Evolutionary conservation across 202 grass and related monocot species (phyloP), one percentile per base, ranked within the genome.

Genomic region (Digitaria exilis): DNA sequence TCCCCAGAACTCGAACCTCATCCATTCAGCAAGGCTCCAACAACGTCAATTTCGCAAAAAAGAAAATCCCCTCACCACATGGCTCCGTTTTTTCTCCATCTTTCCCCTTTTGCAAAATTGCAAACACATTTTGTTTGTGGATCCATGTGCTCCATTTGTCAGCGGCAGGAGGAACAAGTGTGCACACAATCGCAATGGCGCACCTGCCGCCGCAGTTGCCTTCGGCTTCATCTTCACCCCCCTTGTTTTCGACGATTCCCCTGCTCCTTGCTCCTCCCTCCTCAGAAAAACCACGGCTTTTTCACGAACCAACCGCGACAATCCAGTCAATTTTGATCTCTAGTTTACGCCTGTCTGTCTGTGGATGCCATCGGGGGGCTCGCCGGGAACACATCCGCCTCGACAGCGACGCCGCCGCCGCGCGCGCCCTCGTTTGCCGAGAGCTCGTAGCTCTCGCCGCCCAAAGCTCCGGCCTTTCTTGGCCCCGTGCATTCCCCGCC

Each of bases 341-440:
- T 78, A 18, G 25, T 80, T 78, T 52, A 32, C 44, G 45, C 69
- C 74, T 26, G 0, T 58, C n/a, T n/a, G n/a, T n/a, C 37, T 59
- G 79, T 58, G 75, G 88, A 88, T 88, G 79, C 78, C 85, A 88
- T 85, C 82, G 85, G 42, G 57, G 16, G 16, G 66, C 83, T 74
- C 88, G 68, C 69, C 80, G 51, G 57, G 60, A 31, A 37, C 52
- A 69, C 79, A 26, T 19, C 39, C 61, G 26, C 68, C 60, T 69
- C 74, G 75, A 75, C 51, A 46, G 41, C 73, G 68, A 74, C 78
- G 50, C 65, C 83, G 68, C 58, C 66, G n/a, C 54, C 50, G 50
- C 50, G 67, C 67, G 26, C 50, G 28, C 25, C 46, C 16, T 2
- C 2, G 32, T 17, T 58, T 29, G 51, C n/a, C 9, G 31, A 69